These are phyloP conservation scores for Neonectria coccinea DNA, from an alignment of 2,329 filamentous ascomycete genomes.

Conservation along the genomic window DNA sequence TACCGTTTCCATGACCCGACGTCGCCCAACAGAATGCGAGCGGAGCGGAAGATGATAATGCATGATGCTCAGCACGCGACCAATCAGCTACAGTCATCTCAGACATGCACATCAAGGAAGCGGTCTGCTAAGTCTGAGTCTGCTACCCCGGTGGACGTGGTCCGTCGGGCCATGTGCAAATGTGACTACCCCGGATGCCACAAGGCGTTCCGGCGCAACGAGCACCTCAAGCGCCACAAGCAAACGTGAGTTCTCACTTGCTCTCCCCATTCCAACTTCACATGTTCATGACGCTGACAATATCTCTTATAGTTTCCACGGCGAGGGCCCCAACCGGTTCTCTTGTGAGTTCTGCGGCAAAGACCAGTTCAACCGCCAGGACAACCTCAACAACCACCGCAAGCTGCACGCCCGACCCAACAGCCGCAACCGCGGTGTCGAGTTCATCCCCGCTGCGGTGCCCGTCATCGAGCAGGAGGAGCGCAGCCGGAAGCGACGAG, in stretches of 20 bases:
- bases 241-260: conserved; percentile 58
- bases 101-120: conserved; percentile 51
- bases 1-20: conserved; percentile 49
- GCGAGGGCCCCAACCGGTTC: conserved; percentile 55
- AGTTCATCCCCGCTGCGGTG: conserved; percentile 55
- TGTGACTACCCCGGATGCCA: conserved; percentile 61
- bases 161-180: conserved; percentile 56
- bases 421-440: conserved; percentile 54
- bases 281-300: conserved; percentile 4
- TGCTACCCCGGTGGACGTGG: conserved; percentile 49
- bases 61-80: conserved; percentile 59
- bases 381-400: conserved; percentile 58
- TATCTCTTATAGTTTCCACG: conserved; percentile 47
- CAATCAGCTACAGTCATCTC: conserved; percentile 57
- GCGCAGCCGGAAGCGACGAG: conserved; percentile 54
- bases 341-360: conserved; percentile 58
- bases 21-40: conserved; percentile 50
- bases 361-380: conserved; percentile 56
- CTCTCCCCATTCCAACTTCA: not conserved
- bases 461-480: conserved; percentile 56
- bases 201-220: conserved; percentile 63
- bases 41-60: conserved; percentile 55
- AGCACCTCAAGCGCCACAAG: conserved; percentile 68
- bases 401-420: conserved; percentile 56
- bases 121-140: conserved; percentile 46